phyloP scores from a whole-genome alignment of 371 early-diverging fungal genomes.

The Actinomortierella wolfii region DNA sequence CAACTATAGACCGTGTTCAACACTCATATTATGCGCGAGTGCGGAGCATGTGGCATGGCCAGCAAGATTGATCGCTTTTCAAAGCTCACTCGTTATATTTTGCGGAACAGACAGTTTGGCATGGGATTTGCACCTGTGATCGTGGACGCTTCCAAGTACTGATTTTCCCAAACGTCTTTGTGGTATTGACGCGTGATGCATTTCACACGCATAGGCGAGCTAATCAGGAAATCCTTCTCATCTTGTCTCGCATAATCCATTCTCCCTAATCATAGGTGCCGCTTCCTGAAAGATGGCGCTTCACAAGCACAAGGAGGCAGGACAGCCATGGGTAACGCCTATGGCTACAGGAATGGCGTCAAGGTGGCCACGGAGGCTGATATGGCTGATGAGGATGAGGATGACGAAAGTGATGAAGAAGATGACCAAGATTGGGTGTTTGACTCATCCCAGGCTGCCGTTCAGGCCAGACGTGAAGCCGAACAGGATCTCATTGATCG shows the following conservation, averaged over 20 bases:
- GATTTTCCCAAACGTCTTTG: no score
- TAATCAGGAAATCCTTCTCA: no score
- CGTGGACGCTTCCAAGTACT: slow-evolving; percentile 29
- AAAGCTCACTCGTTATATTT: slow-evolving; percentile 32
- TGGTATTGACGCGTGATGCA: no score
- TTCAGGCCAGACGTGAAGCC: slow-evolving; percentile 16
- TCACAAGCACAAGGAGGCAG: slow-evolving; percentile 11
- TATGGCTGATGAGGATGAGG: slow-evolving; percentile 22
- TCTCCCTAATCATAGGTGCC: no score
- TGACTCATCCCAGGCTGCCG: slow-evolving; percentile 35
- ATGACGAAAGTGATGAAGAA: slow-evolving; percentile 37
- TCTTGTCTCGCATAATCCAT: no score
- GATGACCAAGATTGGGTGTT: slow-evolving; percentile 34
- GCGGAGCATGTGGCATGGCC: slow-evolving; percentile 43
- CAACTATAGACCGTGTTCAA: slow-evolving; percentile 15
- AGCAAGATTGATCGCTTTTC: slow-evolving; percentile 39
- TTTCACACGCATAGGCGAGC: no score
- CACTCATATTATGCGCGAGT: slow-evolving; percentile 41
- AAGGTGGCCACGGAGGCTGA: slow-evolving; percentile 31
- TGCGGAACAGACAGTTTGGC: slow-evolving; percentile 31
- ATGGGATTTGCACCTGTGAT: slow-evolving; percentile 22
- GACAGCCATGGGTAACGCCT: slow-evolving; percentile 15
- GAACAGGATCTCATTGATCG: slow-evolving; percentile 41
- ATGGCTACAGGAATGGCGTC: slow-evolving; percentile 41
- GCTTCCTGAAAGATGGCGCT: slow-evolving; percentile 37